A percentile compares a stretch with the other conserved stretches of the same genome.
Conservation (phyloP, 2,329 filamentous ascomycete species). For the Diaporthe longicolla region DNA sequence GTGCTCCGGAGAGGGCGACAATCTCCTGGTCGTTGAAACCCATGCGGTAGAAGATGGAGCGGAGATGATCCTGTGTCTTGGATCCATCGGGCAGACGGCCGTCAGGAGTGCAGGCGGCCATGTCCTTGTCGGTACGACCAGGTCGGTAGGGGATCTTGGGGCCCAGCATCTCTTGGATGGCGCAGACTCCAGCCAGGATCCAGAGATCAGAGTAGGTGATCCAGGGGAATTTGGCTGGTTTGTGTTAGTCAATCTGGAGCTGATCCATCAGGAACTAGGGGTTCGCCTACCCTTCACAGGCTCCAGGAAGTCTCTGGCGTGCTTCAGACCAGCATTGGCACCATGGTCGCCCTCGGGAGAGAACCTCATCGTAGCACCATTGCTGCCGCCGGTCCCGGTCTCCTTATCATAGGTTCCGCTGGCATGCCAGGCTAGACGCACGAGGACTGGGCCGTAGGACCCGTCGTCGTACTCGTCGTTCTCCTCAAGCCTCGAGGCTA, state of each 20-base stretch:
- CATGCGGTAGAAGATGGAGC: slow-evolving; percentile 96
- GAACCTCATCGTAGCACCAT: slow-evolving; percentile 98
- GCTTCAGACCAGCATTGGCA: slow-evolving; percentile 90
- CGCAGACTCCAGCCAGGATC: slow-evolving; percentile 88
- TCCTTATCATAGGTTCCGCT: slow-evolving; percentile 92
- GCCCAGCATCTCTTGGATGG: slow-evolving; percentile 96
- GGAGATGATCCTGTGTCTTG: slow-evolving; percentile 85
- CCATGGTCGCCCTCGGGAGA: slow-evolving; percentile 89
- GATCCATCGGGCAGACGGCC: slow-evolving; percentile 82
- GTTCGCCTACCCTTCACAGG: slow-evolving; percentile 80
- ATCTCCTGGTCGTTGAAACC: slow-evolving; percentile 98
- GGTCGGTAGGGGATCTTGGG: slow-evolving; percentile 90
- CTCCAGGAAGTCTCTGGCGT: slow-evolving; percentile 92
- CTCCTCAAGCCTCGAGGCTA: slow-evolving; percentile 85
- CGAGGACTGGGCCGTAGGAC: slow-evolving; percentile 91
- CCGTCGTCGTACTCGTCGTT: slow-evolving; percentile 97
- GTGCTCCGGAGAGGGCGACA: slow-evolving; percentile 87
- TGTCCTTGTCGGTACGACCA: slow-evolving; percentile 84
- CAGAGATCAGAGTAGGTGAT: slow-evolving; percentile 97
- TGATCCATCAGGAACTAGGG: background rate
- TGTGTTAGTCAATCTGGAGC: slow-evolving; percentile 41
- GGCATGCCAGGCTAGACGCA: slow-evolving; percentile 94
- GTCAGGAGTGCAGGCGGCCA: slow-evolving; percentile 90
- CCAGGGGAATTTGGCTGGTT: slow-evolving; percentile 86
- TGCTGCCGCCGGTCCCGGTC: slow-evolving; percentile 91